phyloP scores from a whole-genome alignment of 257 asterid genomes.

The Solanum pimpinellifolium region DNA sequence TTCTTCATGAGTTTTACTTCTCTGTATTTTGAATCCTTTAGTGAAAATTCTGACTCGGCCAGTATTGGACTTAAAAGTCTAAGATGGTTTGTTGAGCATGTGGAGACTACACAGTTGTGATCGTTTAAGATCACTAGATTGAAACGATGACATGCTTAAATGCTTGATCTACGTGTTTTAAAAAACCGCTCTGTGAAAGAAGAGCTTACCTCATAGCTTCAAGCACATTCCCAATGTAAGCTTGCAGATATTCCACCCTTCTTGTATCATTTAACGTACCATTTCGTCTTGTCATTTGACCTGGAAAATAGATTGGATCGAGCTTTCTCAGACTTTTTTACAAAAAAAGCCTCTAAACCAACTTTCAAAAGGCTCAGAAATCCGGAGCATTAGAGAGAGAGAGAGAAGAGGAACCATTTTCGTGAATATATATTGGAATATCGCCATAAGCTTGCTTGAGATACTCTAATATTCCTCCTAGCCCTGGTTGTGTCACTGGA shows the following conservation, averaged over 20 bases:
- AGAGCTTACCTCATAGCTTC: slow-evolving; percentile 17
- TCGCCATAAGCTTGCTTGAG: slow-evolving; percentile 36
- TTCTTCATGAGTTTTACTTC: background rate
- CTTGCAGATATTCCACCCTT: slow-evolving; percentile 8
- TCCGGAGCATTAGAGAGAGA: background rate
- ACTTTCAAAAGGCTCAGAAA: background rate
- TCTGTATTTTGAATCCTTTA: background rate
- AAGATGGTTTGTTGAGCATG: background rate
- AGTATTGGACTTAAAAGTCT: background rate
- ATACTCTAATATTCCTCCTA: background rate
- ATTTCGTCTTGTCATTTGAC: background rate
- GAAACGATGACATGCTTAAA: background rate
- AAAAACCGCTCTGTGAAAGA: background rate
- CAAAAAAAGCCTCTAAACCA: background rate
- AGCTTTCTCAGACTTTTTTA: background rate
- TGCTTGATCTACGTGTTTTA: background rate
- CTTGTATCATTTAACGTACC: slow-evolving; percentile 7
- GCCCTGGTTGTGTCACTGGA: background rate
- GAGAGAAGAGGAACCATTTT: slow-evolving; percentile 20
- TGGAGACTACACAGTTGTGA: background rate
- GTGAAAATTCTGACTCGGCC: background rate
- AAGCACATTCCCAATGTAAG: slow-evolving; percentile 15
- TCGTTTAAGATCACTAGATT: background rate
- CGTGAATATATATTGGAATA: slow-evolving; percentile 38
- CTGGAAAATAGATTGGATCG: background rate